Evolutionary conservation across 805 yeast genomes (phyloP), one percentile per base, ranked within the genome.

Genomic region (Clavispora phyllophila): DNA sequence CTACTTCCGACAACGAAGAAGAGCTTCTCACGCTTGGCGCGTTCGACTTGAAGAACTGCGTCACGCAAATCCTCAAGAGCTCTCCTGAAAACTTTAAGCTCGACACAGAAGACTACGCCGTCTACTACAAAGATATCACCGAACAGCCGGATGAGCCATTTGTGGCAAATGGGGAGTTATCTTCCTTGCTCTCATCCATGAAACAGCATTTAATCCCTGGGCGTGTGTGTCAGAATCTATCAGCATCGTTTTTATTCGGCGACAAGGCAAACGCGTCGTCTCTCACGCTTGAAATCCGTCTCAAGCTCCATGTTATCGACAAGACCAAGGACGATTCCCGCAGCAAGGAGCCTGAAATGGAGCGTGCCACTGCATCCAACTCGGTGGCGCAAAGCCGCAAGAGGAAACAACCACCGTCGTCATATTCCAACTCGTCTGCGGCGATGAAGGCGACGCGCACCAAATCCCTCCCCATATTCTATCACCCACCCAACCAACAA

Each of bases 201-300:
- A 56, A 61, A 29, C 51, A 51, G 18, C 55, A 55, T 39, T 47
- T 53, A 19, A 65, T 72, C 5, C 69, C 82, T 5, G 77, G 83
- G 10, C 70, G 83, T 42, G 79, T 81, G 27, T 79, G 84, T 50
- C 78, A 77, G 42, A 80, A 75, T 53, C 67, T 81, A 40, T 69
- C 79, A 23, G 73, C 76, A 37, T 58, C 77, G 52, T 65, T 54
- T 38, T 47, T 59, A 40, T 59, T 59, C 40, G 63, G 63, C 18
- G 70, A 63, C 60, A 66, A 55, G 49, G 58, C 62, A 44, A 53
- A 59, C 50, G 31, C 51, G 7, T 61, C 75, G 10, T 60, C 72
- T 1, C 73, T 78, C 45, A 81, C 84, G 2, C 59, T 81, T 39
- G 86, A 81, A 58, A 71, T 81, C 29, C 67, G 79, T 47, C 60